A percentile compares a stretch with the other conserved stretches of the same genome.
These are phyloP conservation scores for Fusarium nodosum DNA, from an alignment of 2,329 filamentous ascomycete species.

Conservation along the genomic window DNA sequence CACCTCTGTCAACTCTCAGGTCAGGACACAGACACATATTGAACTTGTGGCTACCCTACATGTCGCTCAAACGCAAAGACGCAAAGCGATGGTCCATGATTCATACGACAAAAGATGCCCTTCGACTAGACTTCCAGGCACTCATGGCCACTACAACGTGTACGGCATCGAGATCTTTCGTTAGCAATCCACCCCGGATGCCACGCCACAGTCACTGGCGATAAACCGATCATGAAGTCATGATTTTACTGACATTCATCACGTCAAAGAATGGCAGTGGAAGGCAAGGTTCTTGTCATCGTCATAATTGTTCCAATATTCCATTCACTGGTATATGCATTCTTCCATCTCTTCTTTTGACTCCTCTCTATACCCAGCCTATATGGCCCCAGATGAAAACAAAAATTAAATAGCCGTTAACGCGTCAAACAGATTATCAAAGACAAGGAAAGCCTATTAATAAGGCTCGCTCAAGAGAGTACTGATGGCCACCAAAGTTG, in stretches of 20 bases:
- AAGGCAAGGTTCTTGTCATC: conserved; percentile 4
- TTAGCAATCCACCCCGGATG: neutral
- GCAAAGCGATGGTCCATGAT: neutral
- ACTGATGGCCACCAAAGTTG: conserved; percentile 38
- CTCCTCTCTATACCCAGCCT: conserved; percentile 41
- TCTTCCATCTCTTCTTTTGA: conserved; percentile 41
- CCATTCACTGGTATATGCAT: conserved; percentile 40
- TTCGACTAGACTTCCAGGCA: neutral
- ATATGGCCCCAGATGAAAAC: conserved; percentile 36
- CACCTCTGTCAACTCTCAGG: neutral
- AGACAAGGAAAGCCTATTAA: conserved; percentile 41
- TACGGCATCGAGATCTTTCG: neutral
- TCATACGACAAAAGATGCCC: neutral
- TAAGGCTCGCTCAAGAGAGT: conserved; percentile 44
- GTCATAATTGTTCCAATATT: conserved; percentile 32
- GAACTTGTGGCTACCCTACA: neutral
- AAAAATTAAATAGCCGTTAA: conserved; percentile 50
- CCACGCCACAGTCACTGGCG: neutral
- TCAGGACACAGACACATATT: neutral
- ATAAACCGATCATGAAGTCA: conserved; percentile 13
- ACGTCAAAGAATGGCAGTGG: neutral
- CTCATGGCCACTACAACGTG: neutral
- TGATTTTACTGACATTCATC: neutral
- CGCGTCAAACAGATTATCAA: conserved; percentile 47
- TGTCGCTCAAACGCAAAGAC: neutral